Evolutionary conservation across 768 basidiomycete genomes (phyloP).

Genomic region (Rhodotorula kratochvilovae): DNA sequence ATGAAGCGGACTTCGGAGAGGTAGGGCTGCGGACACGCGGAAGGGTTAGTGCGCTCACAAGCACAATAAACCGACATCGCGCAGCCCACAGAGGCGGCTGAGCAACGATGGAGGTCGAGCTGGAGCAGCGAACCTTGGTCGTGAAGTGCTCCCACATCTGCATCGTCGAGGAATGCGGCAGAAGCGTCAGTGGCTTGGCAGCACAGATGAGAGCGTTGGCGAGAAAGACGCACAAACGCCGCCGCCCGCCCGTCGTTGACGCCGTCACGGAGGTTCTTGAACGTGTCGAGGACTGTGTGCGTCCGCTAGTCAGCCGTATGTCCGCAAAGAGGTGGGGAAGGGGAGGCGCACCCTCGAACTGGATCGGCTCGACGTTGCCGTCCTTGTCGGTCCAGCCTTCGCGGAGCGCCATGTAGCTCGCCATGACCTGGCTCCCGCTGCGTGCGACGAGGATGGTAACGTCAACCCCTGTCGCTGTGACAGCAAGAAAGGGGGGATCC

Average conservation of each 20-base stretch:
- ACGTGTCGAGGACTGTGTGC: constrained; percentile 67
- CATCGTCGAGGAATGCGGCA: too few species aligned
- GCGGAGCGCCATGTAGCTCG: constrained; percentile 84
- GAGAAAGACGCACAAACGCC: constrained; percentile 60
- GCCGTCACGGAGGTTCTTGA: constrained; percentile 67
- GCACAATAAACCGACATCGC: too few species aligned
- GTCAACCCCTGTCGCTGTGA: background rate
- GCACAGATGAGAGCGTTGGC: too few species aligned
- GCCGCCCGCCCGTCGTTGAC: constrained; percentile 84
- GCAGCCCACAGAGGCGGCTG: too few species aligned
- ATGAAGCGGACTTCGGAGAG: constrained; percentile 37
- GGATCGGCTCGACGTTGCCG: constrained; percentile 42
- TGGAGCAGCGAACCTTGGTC: constrained; percentile 73
- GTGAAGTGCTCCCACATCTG: constrained; percentile 56
- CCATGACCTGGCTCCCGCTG: constrained; percentile 91
- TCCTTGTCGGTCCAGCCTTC: constrained; percentile 63
- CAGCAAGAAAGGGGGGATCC: background rate
- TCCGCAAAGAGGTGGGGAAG: background rate
- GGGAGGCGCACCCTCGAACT: constrained; percentile 42
- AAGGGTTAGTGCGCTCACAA: background rate
- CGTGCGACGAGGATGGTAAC: background rate
- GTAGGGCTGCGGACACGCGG: constrained; percentile 13
- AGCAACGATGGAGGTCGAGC: constrained; percentile 52
- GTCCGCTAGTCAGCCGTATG: background rate
- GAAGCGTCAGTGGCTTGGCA: too few species aligned